Conservation (phyloP, 2,329 filamentous ascomycete genomes). For the Claviceps sp. region DNA sequence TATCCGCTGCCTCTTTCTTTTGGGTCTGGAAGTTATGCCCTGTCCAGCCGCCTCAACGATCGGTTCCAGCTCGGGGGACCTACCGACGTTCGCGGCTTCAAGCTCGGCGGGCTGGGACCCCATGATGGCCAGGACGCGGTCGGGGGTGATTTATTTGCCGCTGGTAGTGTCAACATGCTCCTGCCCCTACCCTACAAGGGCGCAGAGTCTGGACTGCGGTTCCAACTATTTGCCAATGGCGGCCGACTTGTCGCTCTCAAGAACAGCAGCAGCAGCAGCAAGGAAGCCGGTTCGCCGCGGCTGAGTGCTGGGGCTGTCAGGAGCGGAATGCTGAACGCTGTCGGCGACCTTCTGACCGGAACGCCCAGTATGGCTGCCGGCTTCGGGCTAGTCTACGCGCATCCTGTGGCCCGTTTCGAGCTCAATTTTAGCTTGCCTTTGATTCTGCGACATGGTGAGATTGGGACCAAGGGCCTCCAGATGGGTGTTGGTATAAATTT, state of each 20-base stretch:
- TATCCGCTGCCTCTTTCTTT: constrained; percentile 64
- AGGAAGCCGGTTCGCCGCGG: constrained; percentile 19
- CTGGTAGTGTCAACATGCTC: constrained; percentile 74
- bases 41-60: constrained; percentile 75
- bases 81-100: constrained; percentile 88
- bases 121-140: constrained; percentile 76
- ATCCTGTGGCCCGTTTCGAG: constrained; percentile 86
- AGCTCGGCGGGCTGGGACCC: constrained; percentile 76
- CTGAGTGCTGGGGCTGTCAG: constrained; percentile 33
- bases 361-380: constrained; percentile 78
- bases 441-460: constrained; percentile 68
- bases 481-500: constrained; percentile 97
- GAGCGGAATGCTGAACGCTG: constrained; percentile 42
- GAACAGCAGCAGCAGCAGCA: constrained; percentile 36
- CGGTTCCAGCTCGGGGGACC: constrained; percentile 91
- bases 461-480: constrained; percentile 79
- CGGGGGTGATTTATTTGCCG: constrained; percentile 84
- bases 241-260: constrained; percentile 71
- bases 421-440: constrained; percentile 88
- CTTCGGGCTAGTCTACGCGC: constrained; percentile 84
- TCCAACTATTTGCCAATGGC: constrained; percentile 86
- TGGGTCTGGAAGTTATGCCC: constrained; percentile 34
- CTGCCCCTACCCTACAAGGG: constrained; percentile 74
- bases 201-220: constrained; percentile 67
- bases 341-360: constrained; percentile 59